Conservation (phyloP, 2,329 filamentous ascomycete species). For the Paraphoma sp. region DNA sequence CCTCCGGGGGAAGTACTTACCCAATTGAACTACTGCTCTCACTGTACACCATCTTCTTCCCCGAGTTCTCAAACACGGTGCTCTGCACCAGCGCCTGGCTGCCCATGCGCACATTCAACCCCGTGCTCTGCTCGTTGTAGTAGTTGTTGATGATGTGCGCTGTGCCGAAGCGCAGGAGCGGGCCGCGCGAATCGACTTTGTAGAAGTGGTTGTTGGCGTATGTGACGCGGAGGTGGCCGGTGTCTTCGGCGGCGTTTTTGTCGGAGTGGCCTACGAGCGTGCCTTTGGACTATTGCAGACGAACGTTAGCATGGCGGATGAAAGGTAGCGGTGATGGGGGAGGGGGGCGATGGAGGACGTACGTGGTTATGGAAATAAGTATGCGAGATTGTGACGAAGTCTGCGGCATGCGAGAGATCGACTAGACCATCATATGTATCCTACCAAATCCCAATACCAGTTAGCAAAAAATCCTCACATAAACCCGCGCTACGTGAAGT, state of each 20-base stretch:
- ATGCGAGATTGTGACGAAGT: conserved; percentile 64
- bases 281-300: conserved; percentile 66
- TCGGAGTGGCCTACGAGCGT: conserved; percentile 58
- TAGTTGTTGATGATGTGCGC: conserved; percentile 65
- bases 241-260: conserved; percentile 54
- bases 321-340: too few relatives aligned
- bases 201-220: conserved; percentile 71
- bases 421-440: conserved; percentile 48
- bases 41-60: conserved; percentile 63
- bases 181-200: conserved; percentile 68
- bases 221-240: conserved; percentile 66
- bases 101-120: conserved; percentile 50
- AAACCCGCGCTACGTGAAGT: too few relatives aligned
- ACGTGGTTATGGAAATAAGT: conserved; percentile 61
- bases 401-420: conserved; percentile 68
- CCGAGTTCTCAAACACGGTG: conserved; percentile 63
- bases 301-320: too few relatives aligned
- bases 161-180: conserved; percentile 70
- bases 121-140: conserved; percentile 41
- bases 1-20: conserved; percentile 1
- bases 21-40: conserved; percentile 57
- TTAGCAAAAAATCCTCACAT: too few relatives aligned
- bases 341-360: too few relatives aligned
- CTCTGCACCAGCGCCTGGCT: conserved; percentile 51
- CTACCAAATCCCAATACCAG: not conserved